These are phyloP conservation scores for Grigorovia yakushimaensis DNA, from an alignment of 805 yeast species.

Conservation along the genomic window DNA sequence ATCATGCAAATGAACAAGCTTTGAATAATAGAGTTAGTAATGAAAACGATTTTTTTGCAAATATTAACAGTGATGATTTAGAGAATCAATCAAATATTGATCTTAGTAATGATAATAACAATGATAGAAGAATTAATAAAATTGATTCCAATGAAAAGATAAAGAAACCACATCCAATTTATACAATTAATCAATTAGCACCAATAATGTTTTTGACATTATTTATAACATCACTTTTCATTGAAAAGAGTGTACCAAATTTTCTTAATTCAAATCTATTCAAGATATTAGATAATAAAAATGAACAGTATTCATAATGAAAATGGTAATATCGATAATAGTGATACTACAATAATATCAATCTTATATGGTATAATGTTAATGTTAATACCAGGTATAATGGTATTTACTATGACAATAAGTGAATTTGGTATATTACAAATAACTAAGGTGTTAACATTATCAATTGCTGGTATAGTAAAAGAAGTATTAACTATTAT, in stretches of 20 bases:
- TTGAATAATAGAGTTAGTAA: neutral
- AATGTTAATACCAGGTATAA: conserved; percentile 68
- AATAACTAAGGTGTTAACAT: conserved; percentile 73
- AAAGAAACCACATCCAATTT: conserved; percentile 54
- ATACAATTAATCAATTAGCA: conserved; percentile 73
- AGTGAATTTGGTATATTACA: conserved; percentile 78
- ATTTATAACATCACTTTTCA: conserved; percentile 47
- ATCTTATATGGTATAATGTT: conserved; percentile 43
- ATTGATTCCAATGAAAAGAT: neutral
- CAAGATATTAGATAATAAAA: conserved; percentile 6
- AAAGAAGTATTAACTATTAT: conserved; percentile 81
- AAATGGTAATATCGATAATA: neutral
- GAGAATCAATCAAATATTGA: neutral
- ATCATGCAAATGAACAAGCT: neutral
- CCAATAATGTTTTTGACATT: conserved; percentile 72
- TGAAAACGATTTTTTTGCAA: neutral
- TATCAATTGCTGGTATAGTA: conserved; percentile 86
- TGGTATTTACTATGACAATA: conserved; percentile 84
- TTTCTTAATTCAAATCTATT: conserved; percentile 19
- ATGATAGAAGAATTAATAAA: neutral
- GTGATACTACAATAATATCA: conserved; percentile 20
- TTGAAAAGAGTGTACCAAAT: conserved; percentile 50
- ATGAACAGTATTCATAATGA: conserved; percentile 4
- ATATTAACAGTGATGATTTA: neutral
- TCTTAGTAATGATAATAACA: neutral